Evolutionary conservation across 2,329 filamentous ascomycete species (phyloP), one percentile per base, ranked within the genome.

Genomic region (Cucurbitaria berberidis): DNA sequence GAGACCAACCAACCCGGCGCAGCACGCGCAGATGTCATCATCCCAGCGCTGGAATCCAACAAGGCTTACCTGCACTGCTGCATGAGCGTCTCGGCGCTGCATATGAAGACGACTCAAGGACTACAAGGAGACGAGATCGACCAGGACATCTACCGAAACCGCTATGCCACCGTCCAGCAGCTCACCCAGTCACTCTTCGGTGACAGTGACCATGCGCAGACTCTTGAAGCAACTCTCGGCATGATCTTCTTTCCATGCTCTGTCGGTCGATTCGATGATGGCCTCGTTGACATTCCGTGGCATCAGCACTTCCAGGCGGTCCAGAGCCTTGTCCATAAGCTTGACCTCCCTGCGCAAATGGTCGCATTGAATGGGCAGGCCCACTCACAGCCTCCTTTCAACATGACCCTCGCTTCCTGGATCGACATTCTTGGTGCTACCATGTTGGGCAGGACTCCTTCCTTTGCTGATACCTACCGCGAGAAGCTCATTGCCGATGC

Each of bases 221-320:
- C 96, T 65, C 86, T 98, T 11, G 93, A 98, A 76, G 92, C 93
- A 1, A 92, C 93, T 0, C 83, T 98, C 5, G 92, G 90, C 45
- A 92, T 98, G 85, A 96, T 97, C 73, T 95, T 96, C 79, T 96
- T 97, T 80, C 91, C 96, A 73, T 95, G 90, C 78, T 89, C 91
- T 22, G 93, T 98, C 60, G 93, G 93, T 48, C 86, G 90, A 66
- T 87, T 89, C 30, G 89, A 95, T 66, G 91, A 97, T 71, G 84
- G 84, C 41, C 85, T 97, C 21, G 89, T 91, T 15, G 93, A 98
- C 72, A 96, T 98, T 65, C 88, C 93, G 19, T 99, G 95, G 95
- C 90, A 93, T 78, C 90, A 96, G 74, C 95, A 99, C 80, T 97
- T 98, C 79, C 89, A 96, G 74, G 93, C 93, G 3, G 93, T 89